Conservation (phyloP, 805 yeast species). For the Candida orba region DNA sequence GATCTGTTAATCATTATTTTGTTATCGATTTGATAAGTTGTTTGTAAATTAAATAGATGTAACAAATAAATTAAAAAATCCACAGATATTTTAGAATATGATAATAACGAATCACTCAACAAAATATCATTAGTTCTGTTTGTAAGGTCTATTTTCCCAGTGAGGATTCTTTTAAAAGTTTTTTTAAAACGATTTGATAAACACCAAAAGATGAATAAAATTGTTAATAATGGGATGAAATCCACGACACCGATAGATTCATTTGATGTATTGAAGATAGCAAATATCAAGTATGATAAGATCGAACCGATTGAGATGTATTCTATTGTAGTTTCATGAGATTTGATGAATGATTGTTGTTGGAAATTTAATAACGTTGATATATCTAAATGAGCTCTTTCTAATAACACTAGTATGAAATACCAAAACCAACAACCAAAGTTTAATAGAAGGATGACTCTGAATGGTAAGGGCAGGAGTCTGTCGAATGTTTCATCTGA, state of each 20-base stretch:
- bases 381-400: conserved; percentile 1
- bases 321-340: background rate
- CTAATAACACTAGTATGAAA: background rate
- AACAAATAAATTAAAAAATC: conserved; percentile 59
- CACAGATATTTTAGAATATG: conserved; percentile 68
- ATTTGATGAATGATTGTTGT: conserved; percentile 1
- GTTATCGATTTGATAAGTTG: conserved; percentile 25
- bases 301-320: conserved; percentile 2
- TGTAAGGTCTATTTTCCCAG: conserved; percentile 53
- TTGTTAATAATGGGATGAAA: conserved; percentile 8
- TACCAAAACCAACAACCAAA: conserved; percentile 12
- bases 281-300: conserved; percentile 1
- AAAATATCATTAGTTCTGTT: conserved; percentile 74
- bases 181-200: conserved; percentile 38
- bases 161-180: conserved; percentile 44
- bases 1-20: conserved; percentile 25
- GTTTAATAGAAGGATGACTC: conserved; percentile 7
- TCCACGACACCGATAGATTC: conserved; percentile 4
- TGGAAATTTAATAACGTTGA: conserved; percentile 2
- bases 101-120: conserved; percentile 76
- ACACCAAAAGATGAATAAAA: conserved; percentile 27
- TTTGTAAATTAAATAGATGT: conserved; percentile 32
- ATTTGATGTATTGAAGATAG: conserved; percentile 1
- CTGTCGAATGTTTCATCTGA: conserved; percentile 14
- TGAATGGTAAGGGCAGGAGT: conserved; percentile 9